Evolutionary conservation across 202 grass and related monocot genomes (phyloP).

Genomic region (Musa balbisiana): DNA sequence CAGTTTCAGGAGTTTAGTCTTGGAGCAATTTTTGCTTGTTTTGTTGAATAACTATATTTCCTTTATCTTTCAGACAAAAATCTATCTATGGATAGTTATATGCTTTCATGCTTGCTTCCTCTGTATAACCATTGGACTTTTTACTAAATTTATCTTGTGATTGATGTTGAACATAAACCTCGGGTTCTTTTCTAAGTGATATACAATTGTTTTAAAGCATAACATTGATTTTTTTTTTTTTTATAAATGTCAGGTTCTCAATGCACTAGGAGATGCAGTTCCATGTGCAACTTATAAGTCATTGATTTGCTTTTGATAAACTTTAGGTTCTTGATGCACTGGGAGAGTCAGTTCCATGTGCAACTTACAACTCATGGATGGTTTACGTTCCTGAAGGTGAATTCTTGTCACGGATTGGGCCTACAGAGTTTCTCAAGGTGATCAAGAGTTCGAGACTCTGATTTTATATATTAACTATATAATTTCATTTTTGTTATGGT

Average conservation of each 20-base stretch:
- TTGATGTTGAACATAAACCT: not conserved
- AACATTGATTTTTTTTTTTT: slow-evolving; percentile 24
- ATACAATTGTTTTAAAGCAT: not conserved
- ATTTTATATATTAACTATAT: not conserved
- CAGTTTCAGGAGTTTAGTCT: not conserved
- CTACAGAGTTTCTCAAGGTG: slow-evolving; percentile 88
- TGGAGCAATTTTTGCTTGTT: not conserved
- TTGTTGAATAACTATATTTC: not conserved
- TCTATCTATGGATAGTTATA: not conserved
- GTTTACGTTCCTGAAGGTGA: slow-evolving; percentile 87
- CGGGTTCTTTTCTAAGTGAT: not conserved
- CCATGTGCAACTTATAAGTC: slow-evolving; percentile 61
- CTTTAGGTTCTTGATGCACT: slow-evolving; percentile 80
- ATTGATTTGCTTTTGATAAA: slow-evolving; percentile 24
- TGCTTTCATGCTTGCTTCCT: not conserved
- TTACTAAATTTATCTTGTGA: not conserved
- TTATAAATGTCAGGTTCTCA: slow-evolving; percentile 49
- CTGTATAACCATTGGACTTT: no score
- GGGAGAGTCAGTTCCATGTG: slow-evolving; percentile 62
- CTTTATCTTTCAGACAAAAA: not conserved
- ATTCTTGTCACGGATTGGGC: slow-evolving; percentile 73
- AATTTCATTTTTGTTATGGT: not conserved
- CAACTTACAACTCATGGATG: slow-evolving; percentile 93
- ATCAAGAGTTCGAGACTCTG: not conserved
- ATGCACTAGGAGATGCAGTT: slow-evolving; percentile 67